These are phyloP conservation scores for Striga asiatica DNA, from an alignment of 257 asterid species.

Conservation along the genomic window DNA sequence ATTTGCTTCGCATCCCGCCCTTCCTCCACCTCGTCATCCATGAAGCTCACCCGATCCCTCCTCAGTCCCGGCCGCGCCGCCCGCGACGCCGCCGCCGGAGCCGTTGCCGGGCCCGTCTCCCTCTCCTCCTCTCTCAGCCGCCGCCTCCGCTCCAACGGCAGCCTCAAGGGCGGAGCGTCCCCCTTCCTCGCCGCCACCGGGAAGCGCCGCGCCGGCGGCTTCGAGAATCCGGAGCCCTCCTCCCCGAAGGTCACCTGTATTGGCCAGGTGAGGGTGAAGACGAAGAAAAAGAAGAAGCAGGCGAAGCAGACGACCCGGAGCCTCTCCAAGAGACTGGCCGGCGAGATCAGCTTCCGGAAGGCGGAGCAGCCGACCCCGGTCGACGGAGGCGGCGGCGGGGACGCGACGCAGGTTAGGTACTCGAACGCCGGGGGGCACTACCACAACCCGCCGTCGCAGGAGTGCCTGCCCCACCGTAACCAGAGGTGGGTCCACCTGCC, in stretches of 20 bases:
- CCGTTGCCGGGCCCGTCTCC: slow-evolving; percentile 42
- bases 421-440: slow-evolving; percentile 22
- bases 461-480: slow-evolving; percentile 47
- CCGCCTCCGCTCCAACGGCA: slow-evolving; percentile 58
- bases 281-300: slow-evolving; percentile 64
- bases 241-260: slow-evolving; percentile 97
- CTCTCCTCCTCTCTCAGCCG: slow-evolving; percentile 78
- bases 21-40: slow-evolving; percentile 38
- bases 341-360: slow-evolving; percentile 55
- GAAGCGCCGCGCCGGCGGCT: slow-evolving; percentile 41
- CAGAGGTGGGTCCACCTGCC: slow-evolving; percentile 96
- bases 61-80: slow-evolving; percentile 41
- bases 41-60: slow-evolving; percentile 44
- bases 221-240: slow-evolving; percentile 87
- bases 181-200: slow-evolving; percentile 47
- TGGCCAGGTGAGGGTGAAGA: slow-evolving; percentile 88
- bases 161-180: slow-evolving; percentile 73
- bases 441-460: slow-evolving; percentile 27
- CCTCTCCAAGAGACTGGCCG: slow-evolving; percentile 50
- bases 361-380: slow-evolving; percentile 18
- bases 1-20: slow-evolving; percentile 60
- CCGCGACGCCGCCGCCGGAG: slow-evolving; percentile 50
- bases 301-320: slow-evolving; percentile 46
- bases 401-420: slow-evolving; percentile 15
- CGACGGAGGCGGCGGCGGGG: slow-evolving; percentile 7